A percentile compares a stretch with the other conserved stretches of the same genome.
phyloP scores from a whole-genome alignment of 139 green algal species.

The Chlamydomonas schloesseri region DNA sequence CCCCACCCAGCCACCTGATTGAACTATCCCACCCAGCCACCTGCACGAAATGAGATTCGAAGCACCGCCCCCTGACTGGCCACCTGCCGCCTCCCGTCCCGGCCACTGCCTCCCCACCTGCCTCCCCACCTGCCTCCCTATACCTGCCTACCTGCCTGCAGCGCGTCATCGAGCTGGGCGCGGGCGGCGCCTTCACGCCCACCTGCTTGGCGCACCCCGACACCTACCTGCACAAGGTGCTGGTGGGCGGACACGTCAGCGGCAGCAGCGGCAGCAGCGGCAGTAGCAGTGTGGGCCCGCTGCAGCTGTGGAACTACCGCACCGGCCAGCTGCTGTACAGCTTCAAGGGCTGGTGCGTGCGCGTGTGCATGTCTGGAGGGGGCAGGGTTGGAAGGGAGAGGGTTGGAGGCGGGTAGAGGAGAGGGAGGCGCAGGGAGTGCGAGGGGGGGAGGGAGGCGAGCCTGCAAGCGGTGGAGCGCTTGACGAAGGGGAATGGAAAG shows the following conservation, averaged over 20 bases:
- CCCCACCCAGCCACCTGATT: too few relatives aligned
- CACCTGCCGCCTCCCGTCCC: too few relatives aligned
- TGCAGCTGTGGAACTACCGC: constrained; percentile 95
- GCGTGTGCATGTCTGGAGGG: neutral
- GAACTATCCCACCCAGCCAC: too few relatives aligned
- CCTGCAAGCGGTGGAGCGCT: too few relatives aligned
- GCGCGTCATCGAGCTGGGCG: constrained; percentile 31
- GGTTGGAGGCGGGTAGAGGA: neutral
- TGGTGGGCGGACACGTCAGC: constrained; percentile 63
- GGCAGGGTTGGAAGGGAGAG: neutral
- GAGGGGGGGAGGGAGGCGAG: too few relatives aligned
- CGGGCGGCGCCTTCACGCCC: constrained; percentile 70
- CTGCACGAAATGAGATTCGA: too few relatives aligned
- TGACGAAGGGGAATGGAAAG: too few relatives aligned
- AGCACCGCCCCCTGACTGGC: too few relatives aligned
- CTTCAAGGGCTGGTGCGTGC: constrained; percentile 75
- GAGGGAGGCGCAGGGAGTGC: neutral
- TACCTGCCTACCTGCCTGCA: constrained; percentile 2
- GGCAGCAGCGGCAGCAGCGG: neutral
- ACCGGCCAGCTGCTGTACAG: constrained; percentile 77
- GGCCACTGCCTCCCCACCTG: too few relatives aligned
- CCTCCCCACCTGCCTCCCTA: neutral
- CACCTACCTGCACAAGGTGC: constrained; percentile 98
- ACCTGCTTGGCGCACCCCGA: constrained; percentile 93
- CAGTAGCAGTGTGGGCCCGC: constrained; percentile 63